Conservation (phyloP, 1,284 basidiomycete species). For the Pseudomicrostroma phylloplanum region DNA sequence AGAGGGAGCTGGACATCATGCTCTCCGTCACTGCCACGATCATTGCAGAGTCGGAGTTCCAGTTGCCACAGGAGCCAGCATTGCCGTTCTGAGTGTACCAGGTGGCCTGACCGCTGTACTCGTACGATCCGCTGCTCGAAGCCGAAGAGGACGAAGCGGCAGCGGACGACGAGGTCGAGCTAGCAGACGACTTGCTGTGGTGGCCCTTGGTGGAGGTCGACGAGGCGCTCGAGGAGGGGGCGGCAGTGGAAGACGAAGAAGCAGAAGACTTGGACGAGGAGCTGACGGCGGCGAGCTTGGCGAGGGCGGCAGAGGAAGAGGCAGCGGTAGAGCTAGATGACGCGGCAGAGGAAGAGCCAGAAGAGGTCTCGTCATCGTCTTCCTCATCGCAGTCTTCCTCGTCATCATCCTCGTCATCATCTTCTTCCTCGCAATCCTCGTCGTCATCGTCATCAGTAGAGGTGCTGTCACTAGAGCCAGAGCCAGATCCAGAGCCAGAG, state of each 20-base stretch:
- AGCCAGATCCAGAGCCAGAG: background rate
- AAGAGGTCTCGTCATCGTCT: background rate
- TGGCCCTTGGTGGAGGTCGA: background rate
- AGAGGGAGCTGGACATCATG: slow-evolving; percentile 56
- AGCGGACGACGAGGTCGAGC: background rate
- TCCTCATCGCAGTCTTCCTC: background rate
- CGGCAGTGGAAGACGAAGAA: no score
- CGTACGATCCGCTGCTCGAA: background rate
- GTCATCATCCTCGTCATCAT: slow-evolving; percentile 5
- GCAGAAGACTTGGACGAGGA: background rate
- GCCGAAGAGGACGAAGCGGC: background rate
- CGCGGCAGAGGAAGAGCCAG: background rate
- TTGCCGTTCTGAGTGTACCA: slow-evolving; percentile 42
- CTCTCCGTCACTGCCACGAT: slow-evolving; percentile 17
- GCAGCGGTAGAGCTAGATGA: background rate
- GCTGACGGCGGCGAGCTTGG: background rate
- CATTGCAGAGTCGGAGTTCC: slow-evolving; percentile 31
- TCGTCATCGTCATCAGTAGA: background rate
- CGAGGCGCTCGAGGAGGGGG: background rate
- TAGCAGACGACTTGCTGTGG: background rate
- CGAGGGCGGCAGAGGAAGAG: background rate
- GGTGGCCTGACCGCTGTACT: slow-evolving; percentile 24
- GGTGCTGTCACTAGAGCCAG: background rate
- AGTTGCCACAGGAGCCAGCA: slow-evolving; percentile 44
- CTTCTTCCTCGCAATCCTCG: slow-evolving; percentile 6